phyloP scores from a whole-genome alignment of 2,329 filamentous ascomycete genomes.

The Trichothecium sympodiale region DNA sequence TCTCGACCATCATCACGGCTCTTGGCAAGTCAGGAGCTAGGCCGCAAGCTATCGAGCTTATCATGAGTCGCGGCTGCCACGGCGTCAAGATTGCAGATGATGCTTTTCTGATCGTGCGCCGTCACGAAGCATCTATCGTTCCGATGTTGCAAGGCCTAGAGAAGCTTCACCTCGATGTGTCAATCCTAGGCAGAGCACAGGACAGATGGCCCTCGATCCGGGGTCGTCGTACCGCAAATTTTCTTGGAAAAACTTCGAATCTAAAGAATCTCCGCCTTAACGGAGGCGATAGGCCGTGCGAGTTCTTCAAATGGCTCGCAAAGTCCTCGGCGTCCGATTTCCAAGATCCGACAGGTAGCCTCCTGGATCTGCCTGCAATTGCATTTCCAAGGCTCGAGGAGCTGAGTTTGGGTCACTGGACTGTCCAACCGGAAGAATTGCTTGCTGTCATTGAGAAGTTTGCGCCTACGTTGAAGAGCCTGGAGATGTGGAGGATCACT shows the following conservation, averaged over 20 bases:
- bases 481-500: constrained; percentile 34
- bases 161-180: constrained; percentile 22
- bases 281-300: constrained; percentile 4
- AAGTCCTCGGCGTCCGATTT: constrained; percentile 31
- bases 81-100: constrained; percentile 27
- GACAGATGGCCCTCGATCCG: not conserved
- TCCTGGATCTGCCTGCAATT: constrained; percentile 7
- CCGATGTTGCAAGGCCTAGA: constrained; percentile 33
- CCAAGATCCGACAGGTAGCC: too few relatives aligned
- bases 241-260: constrained; percentile 27
- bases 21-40: constrained; percentile 25
- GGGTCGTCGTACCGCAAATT: constrained; percentile 9
- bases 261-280: constrained; percentile 44
- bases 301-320: constrained; percentile 19
- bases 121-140: constrained; percentile 20
- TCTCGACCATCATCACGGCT: constrained; percentile 28
- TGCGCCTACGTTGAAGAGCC: constrained; percentile 26
- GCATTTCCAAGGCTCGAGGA: constrained; percentile 22
- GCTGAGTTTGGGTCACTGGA: constrained; percentile 32
- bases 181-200: constrained; percentile 3
- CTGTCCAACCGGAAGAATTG: constrained; percentile 16
- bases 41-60: constrained; percentile 34
- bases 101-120: constrained; percentile 36
- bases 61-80: constrained; percentile 21
- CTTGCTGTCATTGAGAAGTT: constrained; percentile 28